A percentile compares a stretch with the other conserved stretches of the same genome.
Conservation (phyloP, 345 rosid genomes). For the Odontarrhena argentea region DNA sequence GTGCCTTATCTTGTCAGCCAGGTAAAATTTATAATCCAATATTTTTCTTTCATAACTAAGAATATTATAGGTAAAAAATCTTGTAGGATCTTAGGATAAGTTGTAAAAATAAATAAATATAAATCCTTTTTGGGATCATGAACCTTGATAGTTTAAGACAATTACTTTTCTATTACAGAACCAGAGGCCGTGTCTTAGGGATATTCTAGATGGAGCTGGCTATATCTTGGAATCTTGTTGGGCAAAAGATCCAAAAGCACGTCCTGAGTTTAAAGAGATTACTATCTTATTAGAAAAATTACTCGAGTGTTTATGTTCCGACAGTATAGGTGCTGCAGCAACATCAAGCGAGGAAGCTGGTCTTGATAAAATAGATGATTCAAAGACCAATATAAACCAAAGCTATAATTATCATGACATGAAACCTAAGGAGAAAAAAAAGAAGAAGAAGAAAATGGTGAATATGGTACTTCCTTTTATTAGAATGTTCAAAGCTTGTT, state of each 20-base stretch:
- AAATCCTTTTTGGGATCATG: too few species aligned
- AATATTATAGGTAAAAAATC: too few species aligned
- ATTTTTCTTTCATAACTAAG: background rate
- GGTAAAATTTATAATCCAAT: conserved; percentile 38
- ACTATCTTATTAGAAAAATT: conserved; percentile 33
- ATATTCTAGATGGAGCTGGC: conserved; percentile 43
- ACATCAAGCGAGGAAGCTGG: background rate
- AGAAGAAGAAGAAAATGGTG: conserved; percentile 19
- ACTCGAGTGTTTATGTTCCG: conserved; percentile 27
- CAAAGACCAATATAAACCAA: background rate
- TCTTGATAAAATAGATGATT: background rate
- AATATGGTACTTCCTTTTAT: conserved; percentile 1
- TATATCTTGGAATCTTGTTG: conserved; percentile 58
- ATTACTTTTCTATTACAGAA: conserved; percentile 42
- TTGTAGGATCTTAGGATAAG: too few species aligned
- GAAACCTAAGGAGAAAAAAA: background rate
- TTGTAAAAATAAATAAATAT: too few species aligned
- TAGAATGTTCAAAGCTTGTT: conserved; percentile 9
- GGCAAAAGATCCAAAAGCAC: conserved; percentile 50
- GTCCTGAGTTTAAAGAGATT: conserved; percentile 62
- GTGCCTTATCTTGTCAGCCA: conserved; percentile 49
- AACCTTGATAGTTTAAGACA: background rate
- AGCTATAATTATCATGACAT: background rate
- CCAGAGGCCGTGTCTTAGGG: conserved; percentile 53
- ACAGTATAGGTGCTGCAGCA: background rate